A percentile compares a stretch with the other conserved stretches of the same genome.
Conservation (phyloP, 768 basidiomycete species). For the Rhizopogon salebrosus region DNA sequence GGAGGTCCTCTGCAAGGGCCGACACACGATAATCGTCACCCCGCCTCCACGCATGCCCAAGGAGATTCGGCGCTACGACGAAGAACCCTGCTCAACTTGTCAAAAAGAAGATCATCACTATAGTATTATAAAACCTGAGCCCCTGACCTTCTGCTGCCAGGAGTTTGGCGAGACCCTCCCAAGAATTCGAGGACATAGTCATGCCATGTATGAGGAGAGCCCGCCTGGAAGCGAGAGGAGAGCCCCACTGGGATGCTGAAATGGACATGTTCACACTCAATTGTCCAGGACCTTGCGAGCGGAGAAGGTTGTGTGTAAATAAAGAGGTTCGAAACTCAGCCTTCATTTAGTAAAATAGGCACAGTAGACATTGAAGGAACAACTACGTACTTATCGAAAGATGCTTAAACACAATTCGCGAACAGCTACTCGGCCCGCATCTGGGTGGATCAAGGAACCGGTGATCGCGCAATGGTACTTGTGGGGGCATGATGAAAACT, state of each 20-base stretch:
- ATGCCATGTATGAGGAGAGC: conserved; percentile 23
- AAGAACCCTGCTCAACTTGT: conserved; percentile 1
- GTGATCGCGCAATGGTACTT: too few relatives aligned
- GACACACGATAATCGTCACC: neutral
- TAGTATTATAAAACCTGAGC: too few relatives aligned
- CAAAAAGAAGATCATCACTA: neutral
- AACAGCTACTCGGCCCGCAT: too few relatives aligned
- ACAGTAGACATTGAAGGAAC: too few relatives aligned
- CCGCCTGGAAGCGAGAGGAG: conserved; percentile 15
- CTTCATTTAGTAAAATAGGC: too few relatives aligned
- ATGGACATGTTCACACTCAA: neutral
- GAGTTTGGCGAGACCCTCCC: conserved; percentile 13
- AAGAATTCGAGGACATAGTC: conserved; percentile 14
- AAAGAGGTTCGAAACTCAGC: too few relatives aligned
- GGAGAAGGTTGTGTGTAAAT: too few relatives aligned
- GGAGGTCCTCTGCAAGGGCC: neutral
- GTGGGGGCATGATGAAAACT: too few relatives aligned
- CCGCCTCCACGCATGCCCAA: neutral
- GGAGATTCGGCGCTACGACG: conserved; percentile 2
- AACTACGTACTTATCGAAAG: too few relatives aligned
- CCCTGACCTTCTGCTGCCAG: conserved; percentile 13
- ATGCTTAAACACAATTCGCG: too few relatives aligned
- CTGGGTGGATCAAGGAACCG: too few relatives aligned
- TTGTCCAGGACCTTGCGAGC: too few relatives aligned
- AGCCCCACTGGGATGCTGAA: conserved; percentile 20